Base-by-base conservation (phyloP, 768 basidiomycete species). In the Tylopilus vinaceipallidus region DNA sequence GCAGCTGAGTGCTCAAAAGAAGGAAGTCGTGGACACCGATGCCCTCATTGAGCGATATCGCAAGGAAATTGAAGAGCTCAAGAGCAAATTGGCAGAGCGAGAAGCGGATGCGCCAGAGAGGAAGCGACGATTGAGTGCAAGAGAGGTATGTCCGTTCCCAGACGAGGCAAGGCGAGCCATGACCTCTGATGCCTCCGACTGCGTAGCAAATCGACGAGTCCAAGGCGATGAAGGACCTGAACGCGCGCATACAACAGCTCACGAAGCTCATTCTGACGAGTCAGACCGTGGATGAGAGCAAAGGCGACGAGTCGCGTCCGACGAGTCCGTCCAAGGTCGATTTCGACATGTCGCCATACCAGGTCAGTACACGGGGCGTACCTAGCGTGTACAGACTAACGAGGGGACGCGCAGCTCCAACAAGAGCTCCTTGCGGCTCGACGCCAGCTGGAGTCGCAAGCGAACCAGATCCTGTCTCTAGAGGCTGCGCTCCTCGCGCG, bases 41-140 rank as follows among this genome's bases (percentile, higher is more conserved):
- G 95, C 93, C 0, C 77, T 97, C 34, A 89, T 99, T 54, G 91
- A 95, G 72, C 80, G 92, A 43, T 98, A 98, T 66, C 82, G 91
- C 57, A 90, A 88, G 60, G 93, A 98, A 71, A 95, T 99, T 47
- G 94, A 95, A 42, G 87, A 89, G 35, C 81, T 99, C 45, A 89
- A 86, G 73, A 72, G 66, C 3, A 79, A 91, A 35, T 75, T 95
- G 35, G 70, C 76, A 13, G 88, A 89, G 54, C 74, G 82, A 33
- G 86, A 89, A 63, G 78, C 80, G 9, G 85, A 85, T 43, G 83
- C 80, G 13, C 76, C 74, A 16, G 65, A 60, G 36, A 67, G 69
- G 56, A 63, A 60, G n/a, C 67, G 75, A 37, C 61, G 75, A 24
- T 48, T 77, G 47, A 76, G 75, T 17, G 76, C 75, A n/a, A 68